Conservation (phyloP, 208 protist species). For the Blastocrithidia nonstop region DNA sequence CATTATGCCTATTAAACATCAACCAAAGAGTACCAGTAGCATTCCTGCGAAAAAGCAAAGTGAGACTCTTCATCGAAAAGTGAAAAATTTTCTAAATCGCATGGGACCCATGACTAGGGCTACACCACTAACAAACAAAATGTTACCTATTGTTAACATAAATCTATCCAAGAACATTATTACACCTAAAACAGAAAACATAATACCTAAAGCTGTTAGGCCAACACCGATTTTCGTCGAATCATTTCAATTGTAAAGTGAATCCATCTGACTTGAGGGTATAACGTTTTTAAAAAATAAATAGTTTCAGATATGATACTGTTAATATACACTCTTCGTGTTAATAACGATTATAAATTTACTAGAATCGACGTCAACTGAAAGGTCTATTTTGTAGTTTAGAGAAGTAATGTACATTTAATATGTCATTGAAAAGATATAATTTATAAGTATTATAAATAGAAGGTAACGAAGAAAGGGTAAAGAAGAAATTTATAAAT, state of each 20-base stretch:
- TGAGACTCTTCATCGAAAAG: constrained; percentile 50
- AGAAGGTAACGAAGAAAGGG: too few species aligned
- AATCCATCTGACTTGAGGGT: constrained; percentile 81
- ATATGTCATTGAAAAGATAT: too few species aligned
- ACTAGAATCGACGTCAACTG: constrained; percentile 1
- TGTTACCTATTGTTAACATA: constrained; percentile 82
- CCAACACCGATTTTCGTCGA: constrained; percentile 80
- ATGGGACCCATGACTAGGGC: constrained; percentile 71
- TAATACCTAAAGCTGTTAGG: constrained; percentile 62
- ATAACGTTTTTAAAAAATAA: too few species aligned
- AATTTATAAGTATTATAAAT: too few species aligned
- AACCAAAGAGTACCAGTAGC: constrained; percentile 56
- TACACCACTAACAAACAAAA: constrained; percentile 74
- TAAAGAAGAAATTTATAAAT: too few species aligned
- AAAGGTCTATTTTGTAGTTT: too few species aligned
- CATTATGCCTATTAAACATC: constrained; percentile 65
- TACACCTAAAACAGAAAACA: constrained; percentile 67
- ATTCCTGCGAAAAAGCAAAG: constrained; percentile 80
- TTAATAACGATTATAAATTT: neutral
- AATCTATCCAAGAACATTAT: constrained; percentile 72
- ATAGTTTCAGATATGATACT: too few species aligned
- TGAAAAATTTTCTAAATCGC: constrained; percentile 68
- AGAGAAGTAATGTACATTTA: too few species aligned
- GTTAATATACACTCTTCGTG: too few species aligned
- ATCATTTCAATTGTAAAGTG: constrained; percentile 79